These are phyloP conservation scores for Fusarium sp. DNA, from an alignment of 2,329 filamentous ascomycete species.

Conservation along the genomic window DNA sequence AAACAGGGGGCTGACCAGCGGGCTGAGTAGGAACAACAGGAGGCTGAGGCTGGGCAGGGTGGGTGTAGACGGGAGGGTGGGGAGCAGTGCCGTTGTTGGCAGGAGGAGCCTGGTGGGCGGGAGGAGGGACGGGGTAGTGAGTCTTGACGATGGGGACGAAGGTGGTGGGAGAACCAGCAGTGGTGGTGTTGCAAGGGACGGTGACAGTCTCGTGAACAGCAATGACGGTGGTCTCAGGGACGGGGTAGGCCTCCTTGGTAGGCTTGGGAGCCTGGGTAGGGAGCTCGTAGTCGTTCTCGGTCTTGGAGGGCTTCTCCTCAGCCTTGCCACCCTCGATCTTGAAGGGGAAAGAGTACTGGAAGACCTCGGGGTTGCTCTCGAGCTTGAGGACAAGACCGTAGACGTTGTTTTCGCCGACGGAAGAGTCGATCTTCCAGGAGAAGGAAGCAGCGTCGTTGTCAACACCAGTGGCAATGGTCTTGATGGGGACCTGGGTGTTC, in stretches of 20 bases:
- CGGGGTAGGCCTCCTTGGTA: slow-evolving; percentile 30
- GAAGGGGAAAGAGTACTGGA: slow-evolving; percentile 74
- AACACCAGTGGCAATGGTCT: slow-evolving; percentile 59
- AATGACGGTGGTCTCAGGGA: slow-evolving; percentile 43
- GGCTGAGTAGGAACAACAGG: slow-evolving; percentile 43
- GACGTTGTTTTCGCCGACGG: slow-evolving; percentile 57
- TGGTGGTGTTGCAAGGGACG: slow-evolving; percentile 43
- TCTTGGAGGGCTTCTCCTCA: slow-evolving; percentile 17
- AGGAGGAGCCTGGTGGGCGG: slow-evolving; percentile 28
- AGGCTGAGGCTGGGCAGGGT: slow-evolving; percentile 20
- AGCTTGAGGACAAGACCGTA: slow-evolving; percentile 69
- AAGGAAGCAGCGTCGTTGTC: slow-evolving; percentile 58
- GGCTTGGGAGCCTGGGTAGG: slow-evolving; percentile 41
- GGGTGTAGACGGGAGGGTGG: slow-evolving; percentile 36
- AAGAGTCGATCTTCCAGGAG: slow-evolving; percentile 62
- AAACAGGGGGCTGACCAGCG: slow-evolving; percentile 40
- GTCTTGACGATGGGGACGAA: slow-evolving; percentile 42
- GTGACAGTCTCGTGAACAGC: slow-evolving; percentile 34
- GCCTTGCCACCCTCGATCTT: slow-evolving; percentile 54
- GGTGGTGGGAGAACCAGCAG: slow-evolving; percentile 34
- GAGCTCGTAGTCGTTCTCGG: slow-evolving; percentile 24
- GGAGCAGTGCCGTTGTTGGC: slow-evolving; percentile 25
- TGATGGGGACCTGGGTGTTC: slow-evolving; percentile 55
- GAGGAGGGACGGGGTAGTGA: slow-evolving; percentile 24
- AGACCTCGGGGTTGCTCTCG: slow-evolving; percentile 59